A percentile compares a stretch with the other conserved stretches of the same genome.
Conservation (phyloP, 2,329 filamentous ascomycete species). For the Microsporum audouinii region DNA sequence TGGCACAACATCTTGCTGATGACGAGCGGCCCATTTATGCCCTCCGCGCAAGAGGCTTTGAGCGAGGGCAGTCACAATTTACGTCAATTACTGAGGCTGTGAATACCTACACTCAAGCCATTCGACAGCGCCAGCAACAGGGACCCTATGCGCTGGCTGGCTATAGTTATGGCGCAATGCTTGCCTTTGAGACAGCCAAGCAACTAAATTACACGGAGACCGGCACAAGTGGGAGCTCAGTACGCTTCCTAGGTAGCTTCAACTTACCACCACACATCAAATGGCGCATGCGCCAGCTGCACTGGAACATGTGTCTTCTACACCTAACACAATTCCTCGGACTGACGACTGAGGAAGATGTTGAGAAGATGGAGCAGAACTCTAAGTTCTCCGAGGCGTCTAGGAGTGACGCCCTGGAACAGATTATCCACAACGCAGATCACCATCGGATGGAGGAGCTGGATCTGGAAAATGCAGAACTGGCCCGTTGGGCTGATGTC, state of each 20-base stretch:
- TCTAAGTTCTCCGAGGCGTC: background rate
- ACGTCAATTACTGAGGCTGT: slow-evolving; percentile 30
- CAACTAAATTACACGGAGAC: slow-evolving; percentile 21
- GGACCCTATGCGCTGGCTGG: slow-evolving; percentile 45
- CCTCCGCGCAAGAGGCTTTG: slow-evolving; percentile 36
- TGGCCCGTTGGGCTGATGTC: background rate
- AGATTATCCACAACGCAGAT: slow-evolving; percentile 12
- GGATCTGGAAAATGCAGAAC: background rate
- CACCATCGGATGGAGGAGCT: slow-evolving; percentile 6
- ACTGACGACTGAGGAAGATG: slow-evolving; percentile 26
- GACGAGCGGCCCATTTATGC: slow-evolving; percentile 38
- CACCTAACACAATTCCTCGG: slow-evolving; percentile 34
- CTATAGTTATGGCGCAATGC: slow-evolving; percentile 41
- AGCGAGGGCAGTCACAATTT: slow-evolving; percentile 31
- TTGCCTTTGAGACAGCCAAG: slow-evolving; percentile 44
- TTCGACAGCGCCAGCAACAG: slow-evolving; percentile 35
- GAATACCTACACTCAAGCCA: slow-evolving; percentile 30
- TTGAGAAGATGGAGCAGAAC: slow-evolving; percentile 14
- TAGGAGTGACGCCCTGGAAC: background rate
- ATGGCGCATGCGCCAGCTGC: slow-evolving; percentile 30
- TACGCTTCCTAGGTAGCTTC: slow-evolving; percentile 37
- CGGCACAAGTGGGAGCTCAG: slow-evolving; percentile 14
- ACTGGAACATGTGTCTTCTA: slow-evolving; percentile 31
- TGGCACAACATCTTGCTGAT: slow-evolving; percentile 21
- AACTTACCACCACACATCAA: slow-evolving; percentile 43